phyloP scores from a whole-genome alignment of 306 rosid species.

The Citrullus amarus region DNA sequence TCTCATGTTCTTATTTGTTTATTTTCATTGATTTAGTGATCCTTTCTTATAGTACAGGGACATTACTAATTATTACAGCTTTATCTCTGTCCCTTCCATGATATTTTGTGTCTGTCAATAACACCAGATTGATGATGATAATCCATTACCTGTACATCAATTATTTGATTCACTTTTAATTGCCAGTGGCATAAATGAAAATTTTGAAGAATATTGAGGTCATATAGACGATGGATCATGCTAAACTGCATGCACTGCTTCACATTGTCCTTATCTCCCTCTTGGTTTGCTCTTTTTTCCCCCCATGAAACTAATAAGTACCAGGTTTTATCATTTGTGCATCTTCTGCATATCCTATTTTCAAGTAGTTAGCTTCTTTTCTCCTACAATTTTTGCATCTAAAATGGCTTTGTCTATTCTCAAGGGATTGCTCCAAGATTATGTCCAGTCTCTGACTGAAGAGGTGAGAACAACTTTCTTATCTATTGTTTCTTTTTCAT shows the following conservation, averaged over 20 bases:
- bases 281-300: background rate
- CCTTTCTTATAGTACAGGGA: background rate
- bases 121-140: background rate
- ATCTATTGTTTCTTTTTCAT: background rate
- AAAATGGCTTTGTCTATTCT: conserved; percentile 46
- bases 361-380: background rate
- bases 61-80: background rate
- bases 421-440: conserved; percentile 35
- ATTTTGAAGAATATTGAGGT: background rate
- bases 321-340: background rate
- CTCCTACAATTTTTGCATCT: background rate
- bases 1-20: background rate
- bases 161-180: background rate
- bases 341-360: background rate
- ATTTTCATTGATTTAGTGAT: background rate
- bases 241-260: background rate
- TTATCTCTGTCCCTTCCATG: background rate
- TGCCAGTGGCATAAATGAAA: conserved; percentile 1
- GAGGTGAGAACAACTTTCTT: conserved; percentile 23
- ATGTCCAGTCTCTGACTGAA: conserved; percentile 25
- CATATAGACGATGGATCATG: background rate
- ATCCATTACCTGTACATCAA: background rate
- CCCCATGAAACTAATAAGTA: background rate
- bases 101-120: background rate
- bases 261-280: conserved; percentile 4